Conservation (phyloP, 1,284 basidiomycete genomes). For the Ustilago crameri region DNA sequence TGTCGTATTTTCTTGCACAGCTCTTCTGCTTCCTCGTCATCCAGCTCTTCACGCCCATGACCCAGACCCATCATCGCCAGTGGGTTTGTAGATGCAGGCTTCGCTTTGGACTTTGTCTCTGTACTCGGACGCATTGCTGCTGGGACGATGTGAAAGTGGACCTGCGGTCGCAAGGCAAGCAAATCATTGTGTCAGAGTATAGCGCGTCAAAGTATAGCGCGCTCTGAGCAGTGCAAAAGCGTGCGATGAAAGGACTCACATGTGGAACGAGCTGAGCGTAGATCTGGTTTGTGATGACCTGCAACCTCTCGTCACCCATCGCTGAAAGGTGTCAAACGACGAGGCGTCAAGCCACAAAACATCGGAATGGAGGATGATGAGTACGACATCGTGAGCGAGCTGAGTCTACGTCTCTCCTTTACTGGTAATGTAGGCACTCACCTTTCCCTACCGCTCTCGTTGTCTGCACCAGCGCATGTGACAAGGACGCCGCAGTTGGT, state of each 20-base stretch:
- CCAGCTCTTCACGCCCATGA: slow-evolving; percentile 57
- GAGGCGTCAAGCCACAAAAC: neutral
- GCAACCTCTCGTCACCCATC: slow-evolving; percentile 53
- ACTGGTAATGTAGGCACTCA: slow-evolving; percentile 5
- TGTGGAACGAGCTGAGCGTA: slow-evolving; percentile 84
- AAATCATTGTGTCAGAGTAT: slow-evolving; percentile 1
- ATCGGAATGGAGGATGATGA: neutral
- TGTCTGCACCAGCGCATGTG: slow-evolving; percentile 39
- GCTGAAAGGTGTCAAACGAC: slow-evolving; percentile 15
- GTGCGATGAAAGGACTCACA: slow-evolving; percentile 72
- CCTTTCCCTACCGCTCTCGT: slow-evolving; percentile 44
- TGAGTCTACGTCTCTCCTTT: too few relatives aligned
- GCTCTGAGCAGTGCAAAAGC: neutral
- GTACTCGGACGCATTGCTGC: slow-evolving; percentile 72
- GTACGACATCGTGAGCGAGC: neutral
- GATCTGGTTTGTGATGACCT: slow-evolving; percentile 72
- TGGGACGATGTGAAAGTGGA: slow-evolving; percentile 82
- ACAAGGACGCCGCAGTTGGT: slow-evolving; percentile 28
- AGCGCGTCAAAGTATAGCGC: neutral
- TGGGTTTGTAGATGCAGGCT: slow-evolving; percentile 17
- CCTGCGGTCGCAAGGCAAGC: slow-evolving; percentile 69
- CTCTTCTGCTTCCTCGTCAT: slow-evolving; percentile 50
- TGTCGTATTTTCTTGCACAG: slow-evolving; percentile 29
- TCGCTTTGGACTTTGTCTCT: slow-evolving; percentile 11
- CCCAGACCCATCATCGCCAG: slow-evolving; percentile 39